Evolutionary conservation across 768 basidiomycete species (phyloP).

Genomic region (Leccinum disarticulatum): DNA sequence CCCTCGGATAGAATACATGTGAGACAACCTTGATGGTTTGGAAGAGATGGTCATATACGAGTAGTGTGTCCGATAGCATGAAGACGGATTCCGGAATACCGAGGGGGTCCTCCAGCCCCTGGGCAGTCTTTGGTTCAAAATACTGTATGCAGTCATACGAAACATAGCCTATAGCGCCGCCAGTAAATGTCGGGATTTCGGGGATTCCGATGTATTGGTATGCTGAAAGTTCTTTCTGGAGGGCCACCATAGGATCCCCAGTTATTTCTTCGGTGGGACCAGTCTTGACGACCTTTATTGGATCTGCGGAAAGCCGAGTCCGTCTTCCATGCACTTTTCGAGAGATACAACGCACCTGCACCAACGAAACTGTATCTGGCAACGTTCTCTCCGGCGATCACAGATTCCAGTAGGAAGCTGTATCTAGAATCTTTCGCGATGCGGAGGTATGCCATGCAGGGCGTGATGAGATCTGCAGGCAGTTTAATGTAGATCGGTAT

Average conservation of each 20-base stretch:
- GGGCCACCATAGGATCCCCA: conserved; percentile 83
- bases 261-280: conserved; percentile 79
- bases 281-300: conserved; percentile 86
- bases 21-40: conserved; percentile 95
- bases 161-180: conserved; percentile 97
- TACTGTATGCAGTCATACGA: conserved; percentile 95
- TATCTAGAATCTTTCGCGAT: conserved; percentile 90
- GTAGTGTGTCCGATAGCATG: conserved; percentile 94
- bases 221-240: conserved; percentile 82
- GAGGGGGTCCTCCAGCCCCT: conserved; percentile 71
- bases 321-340: neutral
- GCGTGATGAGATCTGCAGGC: conserved; percentile 94
- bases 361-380: conserved; percentile 97
- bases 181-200: conserved; percentile 91
- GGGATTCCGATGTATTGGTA: conserved; percentile 92
- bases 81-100: conserved; percentile 94
- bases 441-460: conserved; percentile 94
- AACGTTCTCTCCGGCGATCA: conserved; percentile 85
- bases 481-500: conserved; percentile 91
- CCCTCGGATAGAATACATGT: conserved; percentile 85
- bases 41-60: conserved; percentile 96
- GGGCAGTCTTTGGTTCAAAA: conserved; percentile 92
- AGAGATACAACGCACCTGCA: conserved; percentile 59
- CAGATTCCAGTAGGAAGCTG: conserved; percentile 93
- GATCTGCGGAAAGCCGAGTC: conserved; percentile 54